Base-by-base conservation (phyloP, 2,329 filamentous ascomycete genomes). In the Sporothrix brunneoviolacea region DNA sequence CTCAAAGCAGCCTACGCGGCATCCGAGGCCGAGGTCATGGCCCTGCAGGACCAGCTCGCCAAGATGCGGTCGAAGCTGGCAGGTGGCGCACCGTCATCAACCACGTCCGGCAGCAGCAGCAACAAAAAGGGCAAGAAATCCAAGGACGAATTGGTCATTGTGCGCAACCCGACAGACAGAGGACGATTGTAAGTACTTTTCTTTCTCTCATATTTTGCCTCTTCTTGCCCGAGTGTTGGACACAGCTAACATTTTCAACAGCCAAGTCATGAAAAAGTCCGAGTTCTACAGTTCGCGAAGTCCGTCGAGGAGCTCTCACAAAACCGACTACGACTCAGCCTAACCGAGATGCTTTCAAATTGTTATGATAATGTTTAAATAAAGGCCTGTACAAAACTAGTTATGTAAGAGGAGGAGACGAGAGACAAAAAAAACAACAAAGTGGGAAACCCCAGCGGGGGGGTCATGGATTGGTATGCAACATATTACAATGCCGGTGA, bases 131-230 rank as follows among this genome's bases (percentile, higher is more conserved):
- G 40, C 38, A 53, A 35, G 9, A 55, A 54, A 18, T 36, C 42
- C n/a, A 56, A 57, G 33, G 54, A 55, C 10, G 51, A 54, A 9
- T 30, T 58, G 10, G 51, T 59, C 4, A 48, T 59, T 41, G 57
- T 59, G 8, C 50, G 57, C 33, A 55, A 27, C 18, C 40, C 52
- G 3, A 33, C 53, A 8, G 56, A 59, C 40, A 50, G 57, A 1
- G 53, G 56, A 1, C 39, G 54, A 21, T 54, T 59, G 55, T 56
- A 16, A 48, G 54, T 55, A 2, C 12, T 5, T 18, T n/a, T 4
- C 21, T 19, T 24, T 24, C n/a, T 27, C 3, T 10, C 16, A 33
- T 2, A 2, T 30, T 36, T 13, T 22, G 8, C 10, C 9, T 18
- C n/a, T 21, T 46, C 7, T 33, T 33, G 15, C 43, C 38, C 27